These are phyloP conservation scores for Polytrichum formosum DNA, from an alignment of 225 moss, liverwort and hornwort species.

Conservation along the genomic window DNA sequence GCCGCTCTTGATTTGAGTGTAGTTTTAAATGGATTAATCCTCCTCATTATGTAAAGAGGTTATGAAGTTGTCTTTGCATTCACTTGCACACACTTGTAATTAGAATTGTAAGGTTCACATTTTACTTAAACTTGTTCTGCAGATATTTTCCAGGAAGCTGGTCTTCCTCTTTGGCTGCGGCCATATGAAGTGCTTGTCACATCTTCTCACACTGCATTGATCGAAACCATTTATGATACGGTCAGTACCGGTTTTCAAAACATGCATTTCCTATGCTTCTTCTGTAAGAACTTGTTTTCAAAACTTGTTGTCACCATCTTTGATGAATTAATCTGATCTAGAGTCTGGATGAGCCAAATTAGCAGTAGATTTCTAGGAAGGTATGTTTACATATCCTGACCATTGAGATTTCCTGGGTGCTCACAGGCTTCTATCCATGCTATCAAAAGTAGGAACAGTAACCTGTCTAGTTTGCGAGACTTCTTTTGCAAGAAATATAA, in stretches of 20 bases:
- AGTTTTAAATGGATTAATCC: no score
- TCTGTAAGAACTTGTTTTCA: neutral
- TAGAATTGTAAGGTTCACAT: neutral
- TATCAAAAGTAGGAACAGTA: conserved; percentile 95
- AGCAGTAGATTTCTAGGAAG: no score
- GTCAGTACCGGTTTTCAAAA: conserved; percentile 32
- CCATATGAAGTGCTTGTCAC: conserved; percentile 99
- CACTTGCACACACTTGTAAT: neutral
- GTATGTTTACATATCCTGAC: no score
- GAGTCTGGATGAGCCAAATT: no score
- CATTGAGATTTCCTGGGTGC: conserved; percentile 6
- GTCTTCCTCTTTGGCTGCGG: conserved; percentile 93
- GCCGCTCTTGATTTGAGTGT: no score
- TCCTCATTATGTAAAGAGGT: no score
- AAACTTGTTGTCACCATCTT: no score
- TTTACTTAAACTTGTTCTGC: conserved; percentile 3
- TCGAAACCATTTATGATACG: conserved; percentile 98
- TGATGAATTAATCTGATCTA: no score
- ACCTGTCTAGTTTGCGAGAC: conserved; percentile 77
- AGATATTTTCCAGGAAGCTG: conserved; percentile 99
- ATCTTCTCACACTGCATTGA: conserved; percentile 95
- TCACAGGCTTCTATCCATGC: conserved; percentile 97
- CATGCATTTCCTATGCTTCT: neutral
- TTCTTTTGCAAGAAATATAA: conserved; percentile 96
- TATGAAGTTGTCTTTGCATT: neutral